Conservation (phyloP, 2,329 filamentous ascomycete species). For the Penicillium sp. region DNA sequence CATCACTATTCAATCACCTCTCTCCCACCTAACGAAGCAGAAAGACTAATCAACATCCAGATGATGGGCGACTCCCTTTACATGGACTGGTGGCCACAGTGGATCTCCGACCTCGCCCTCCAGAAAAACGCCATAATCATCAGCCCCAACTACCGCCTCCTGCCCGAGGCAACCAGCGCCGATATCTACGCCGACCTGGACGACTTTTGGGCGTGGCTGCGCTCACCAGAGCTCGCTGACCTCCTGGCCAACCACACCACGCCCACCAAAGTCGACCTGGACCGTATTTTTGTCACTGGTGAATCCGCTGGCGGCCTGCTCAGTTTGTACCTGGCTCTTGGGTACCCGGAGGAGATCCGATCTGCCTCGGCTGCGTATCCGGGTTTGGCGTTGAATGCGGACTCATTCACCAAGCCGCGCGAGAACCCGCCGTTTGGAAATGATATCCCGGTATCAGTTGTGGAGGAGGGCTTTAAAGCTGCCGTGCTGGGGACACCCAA, state of each 20-base stretch:
- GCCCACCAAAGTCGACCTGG: constrained; percentile 25
- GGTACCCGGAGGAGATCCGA: constrained; percentile 33
- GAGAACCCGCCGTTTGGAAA: constrained; percentile 17
- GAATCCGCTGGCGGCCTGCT: constrained; percentile 37
- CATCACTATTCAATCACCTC: not conserved
- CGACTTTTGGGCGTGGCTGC: constrained; percentile 54
- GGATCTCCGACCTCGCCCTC: constrained; percentile 45
- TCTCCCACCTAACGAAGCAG: not conserved
- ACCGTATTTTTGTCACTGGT: constrained; percentile 31
- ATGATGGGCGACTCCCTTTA: constrained; percentile 35
- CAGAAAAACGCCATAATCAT: constrained; percentile 49
- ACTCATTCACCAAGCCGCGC: constrained; percentile 21
- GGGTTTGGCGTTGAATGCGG: constrained; percentile 28
- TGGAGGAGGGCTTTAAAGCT: constrained; percentile 13
- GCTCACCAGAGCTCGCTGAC: constrained; percentile 11
- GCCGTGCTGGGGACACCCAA: constrained; percentile 11
- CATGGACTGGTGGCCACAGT: constrained; percentile 32
- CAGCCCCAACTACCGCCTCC: constrained; percentile 53
- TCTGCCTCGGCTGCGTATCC: constrained; percentile 38
- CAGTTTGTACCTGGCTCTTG: constrained; percentile 30
- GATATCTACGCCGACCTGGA: constrained; percentile 53
- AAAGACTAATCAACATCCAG: constrained; percentile 16
- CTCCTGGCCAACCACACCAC: constrained; percentile 16
- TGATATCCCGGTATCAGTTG: constrained; percentile 13
- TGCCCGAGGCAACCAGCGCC: constrained; percentile 51